Percentiles rank a stretch among this genome's conserved stretches.
phyloP scores from a whole-genome alignment of 371 early-diverging fungal genomes.

The Mucor velutinosus region DNA sequence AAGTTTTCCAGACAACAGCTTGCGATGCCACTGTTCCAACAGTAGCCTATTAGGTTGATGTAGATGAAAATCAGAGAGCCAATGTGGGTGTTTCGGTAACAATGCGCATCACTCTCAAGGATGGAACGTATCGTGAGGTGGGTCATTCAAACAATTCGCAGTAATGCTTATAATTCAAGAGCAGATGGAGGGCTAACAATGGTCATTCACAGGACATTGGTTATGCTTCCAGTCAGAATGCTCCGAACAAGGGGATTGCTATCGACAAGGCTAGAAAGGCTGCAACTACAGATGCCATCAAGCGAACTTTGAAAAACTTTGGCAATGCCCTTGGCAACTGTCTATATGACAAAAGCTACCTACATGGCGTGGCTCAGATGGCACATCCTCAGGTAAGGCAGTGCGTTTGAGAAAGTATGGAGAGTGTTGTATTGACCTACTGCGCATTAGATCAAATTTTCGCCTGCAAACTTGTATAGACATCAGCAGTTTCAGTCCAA shows the following conservation, averaged over 20 bases:
- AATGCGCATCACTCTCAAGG: constrained; percentile 88
- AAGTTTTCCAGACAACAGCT: not conserved
- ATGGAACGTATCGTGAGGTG: constrained; percentile 95
- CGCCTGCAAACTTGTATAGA: constrained; percentile 27
- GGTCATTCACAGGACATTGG: constrained; percentile 40
- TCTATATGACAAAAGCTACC: constrained; percentile 90
- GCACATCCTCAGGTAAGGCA: constrained; percentile 33
- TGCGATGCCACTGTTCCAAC: not conserved
- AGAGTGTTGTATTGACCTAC: not conserved
- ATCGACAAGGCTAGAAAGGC: constrained; percentile 97
- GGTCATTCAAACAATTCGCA: not conserved
- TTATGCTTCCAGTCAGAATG: constrained; percentile 72
- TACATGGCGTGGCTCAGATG: constrained; percentile 57
- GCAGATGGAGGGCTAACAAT: not conserved
- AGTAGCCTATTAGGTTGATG: constrained; percentile 32
- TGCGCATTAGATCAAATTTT: constrained; percentile 23
- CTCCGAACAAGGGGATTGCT: constrained; percentile 78
- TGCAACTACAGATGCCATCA: constrained; percentile 95
- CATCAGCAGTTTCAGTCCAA: constrained; percentile 23
- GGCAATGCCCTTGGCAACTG: constrained; percentile 97
- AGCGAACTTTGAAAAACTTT: constrained; percentile 92
- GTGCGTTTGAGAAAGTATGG: not conserved
- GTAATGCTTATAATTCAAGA: not conserved
- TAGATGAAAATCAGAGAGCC: constrained; percentile 52
- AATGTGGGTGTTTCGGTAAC: constrained; percentile 83